Evolutionary conservation across 371 early-diverging fungal species (phyloP).

Genomic region (Lichtheimia hyalospora): DNA sequence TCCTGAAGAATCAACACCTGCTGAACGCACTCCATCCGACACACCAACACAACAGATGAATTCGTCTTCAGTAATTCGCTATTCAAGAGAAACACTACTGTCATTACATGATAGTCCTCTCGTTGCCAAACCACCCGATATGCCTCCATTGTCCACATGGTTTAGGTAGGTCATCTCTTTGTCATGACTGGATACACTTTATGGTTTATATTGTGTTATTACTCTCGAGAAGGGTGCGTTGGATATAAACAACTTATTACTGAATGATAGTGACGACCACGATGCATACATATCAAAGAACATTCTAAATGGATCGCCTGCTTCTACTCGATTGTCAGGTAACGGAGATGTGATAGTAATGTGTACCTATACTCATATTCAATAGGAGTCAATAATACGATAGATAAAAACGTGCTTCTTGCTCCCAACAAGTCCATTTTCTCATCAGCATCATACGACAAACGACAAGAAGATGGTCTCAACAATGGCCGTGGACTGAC

Average conservation of each 20-base stretch:
- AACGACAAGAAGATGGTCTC: slow-evolving; percentile 41
- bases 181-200: no score
- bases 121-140: slow-evolving; percentile 43
- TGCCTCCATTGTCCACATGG: slow-evolving; percentile 50
- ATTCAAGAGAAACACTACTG: slow-evolving; percentile 48
- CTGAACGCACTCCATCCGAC: background rate
- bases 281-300: slow-evolving; percentile 34
- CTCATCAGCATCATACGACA: slow-evolving; percentile 54
- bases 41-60: background rate
- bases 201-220: background rate
- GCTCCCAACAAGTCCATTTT: slow-evolving; percentile 60
- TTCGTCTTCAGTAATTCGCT: slow-evolving; percentile 30
- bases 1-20: slow-evolving; percentile 11
- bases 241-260: no score
- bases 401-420: slow-evolving; percentile 54
- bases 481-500: slow-evolving; percentile 6
- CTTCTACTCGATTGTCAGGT: slow-evolving; percentile 36
- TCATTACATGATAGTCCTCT: slow-evolving; percentile 51
- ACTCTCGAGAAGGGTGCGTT: background rate
- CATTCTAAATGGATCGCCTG: slow-evolving; percentile 29
- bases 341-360: background rate
- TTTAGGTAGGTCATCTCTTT: slow-evolving; percentile 36
- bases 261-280: slow-evolving; percentile 30
- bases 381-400: background rate
- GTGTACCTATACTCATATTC: background rate